Percentiles rank a stretch among this genome's conserved stretches.
phyloP scores from a whole-genome alignment of 495 filamentous ascomycete genomes.

The Penicillium herquei region DNA sequence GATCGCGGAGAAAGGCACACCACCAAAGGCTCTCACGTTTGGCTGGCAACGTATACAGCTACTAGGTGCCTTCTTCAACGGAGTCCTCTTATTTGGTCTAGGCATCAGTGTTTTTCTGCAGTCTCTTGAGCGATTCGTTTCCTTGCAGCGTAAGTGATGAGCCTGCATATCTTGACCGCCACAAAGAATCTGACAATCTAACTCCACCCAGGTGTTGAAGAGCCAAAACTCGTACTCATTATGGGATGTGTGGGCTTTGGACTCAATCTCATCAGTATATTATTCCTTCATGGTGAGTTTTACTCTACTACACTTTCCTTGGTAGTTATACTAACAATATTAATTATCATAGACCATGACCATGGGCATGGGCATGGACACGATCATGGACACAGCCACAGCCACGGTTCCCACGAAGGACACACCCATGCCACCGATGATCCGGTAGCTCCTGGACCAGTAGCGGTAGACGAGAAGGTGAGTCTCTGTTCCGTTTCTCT shows the following conservation, averaged over 20 bases:
- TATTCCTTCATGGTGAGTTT: constrained; percentile 67
- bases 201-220: constrained; percentile 52
- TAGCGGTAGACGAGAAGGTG: constrained; percentile 7
- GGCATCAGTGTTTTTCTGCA: constrained; percentile 92
- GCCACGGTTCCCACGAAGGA: constrained; percentile 8
- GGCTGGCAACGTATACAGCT: constrained; percentile 85
- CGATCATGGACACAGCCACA: constrained; percentile 18
- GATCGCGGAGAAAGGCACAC: constrained; percentile 27
- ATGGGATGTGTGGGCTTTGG: constrained; percentile 75
- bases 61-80: constrained; percentile 86
- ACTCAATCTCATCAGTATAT: constrained; percentile 72
- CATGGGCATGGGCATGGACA: constrained; percentile 20
- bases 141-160: constrained; percentile 34
- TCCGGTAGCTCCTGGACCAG: not conserved
- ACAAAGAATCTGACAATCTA: constrained; percentile 5
- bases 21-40: constrained; percentile 43
- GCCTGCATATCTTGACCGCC: not conserved
- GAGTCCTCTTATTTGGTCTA: constrained; percentile 85
- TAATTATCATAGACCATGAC: constrained; percentile 8
- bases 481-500: not conserved
- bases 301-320: not conserved
- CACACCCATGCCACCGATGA: not conserved
- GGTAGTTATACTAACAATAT: not conserved
- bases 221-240: constrained; percentile 71
- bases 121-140: constrained; percentile 76